Conservation (phyloP, 2,329 filamentous ascomycete species). For the Penicillium sp. region DNA sequence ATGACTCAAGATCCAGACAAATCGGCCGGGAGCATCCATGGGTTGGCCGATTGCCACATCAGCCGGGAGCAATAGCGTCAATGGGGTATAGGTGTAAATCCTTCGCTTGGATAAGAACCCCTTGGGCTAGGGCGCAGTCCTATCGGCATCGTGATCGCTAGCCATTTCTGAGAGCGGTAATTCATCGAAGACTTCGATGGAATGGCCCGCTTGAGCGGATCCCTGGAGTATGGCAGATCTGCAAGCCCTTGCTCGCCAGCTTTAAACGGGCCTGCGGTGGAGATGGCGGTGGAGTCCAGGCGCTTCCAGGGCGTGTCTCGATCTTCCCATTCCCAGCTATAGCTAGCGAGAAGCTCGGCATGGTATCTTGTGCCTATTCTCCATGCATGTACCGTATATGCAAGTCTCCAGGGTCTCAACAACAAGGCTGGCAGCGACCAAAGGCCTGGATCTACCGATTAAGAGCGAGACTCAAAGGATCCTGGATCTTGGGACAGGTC, state of each 20-base stretch:
- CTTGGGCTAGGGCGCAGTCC: conserved; percentile 4
- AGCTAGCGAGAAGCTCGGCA: conserved; percentile 7
- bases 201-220: conserved; percentile 17
- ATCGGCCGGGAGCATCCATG: conserved; percentile 28
- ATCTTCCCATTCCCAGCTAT: neutral
- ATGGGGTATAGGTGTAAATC: conserved; percentile 12
- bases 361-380: neutral
- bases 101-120: neutral
- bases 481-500: conserved; percentile 10
- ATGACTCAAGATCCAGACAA: conserved; percentile 32
- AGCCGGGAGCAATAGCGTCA: neutral
- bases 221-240: conserved; percentile 19
- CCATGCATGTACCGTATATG: neutral
- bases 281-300: conserved; percentile 1
- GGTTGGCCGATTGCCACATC: conserved; percentile 26
- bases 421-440: neutral
- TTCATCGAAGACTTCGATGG: conserved; percentile 21
- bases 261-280: neutral
- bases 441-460: neutral
- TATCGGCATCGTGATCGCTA: neutral
- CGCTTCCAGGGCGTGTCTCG: neutral
- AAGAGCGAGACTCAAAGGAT: conserved; percentile 9
- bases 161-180: conserved; percentile 13
- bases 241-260: conserved; percentile 13
- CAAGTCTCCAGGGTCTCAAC: conserved; percentile 1